These are phyloP conservation scores for Acanthamoeba castellanii DNA, from an alignment of 208 protist species.

Conservation along the genomic window DNA sequence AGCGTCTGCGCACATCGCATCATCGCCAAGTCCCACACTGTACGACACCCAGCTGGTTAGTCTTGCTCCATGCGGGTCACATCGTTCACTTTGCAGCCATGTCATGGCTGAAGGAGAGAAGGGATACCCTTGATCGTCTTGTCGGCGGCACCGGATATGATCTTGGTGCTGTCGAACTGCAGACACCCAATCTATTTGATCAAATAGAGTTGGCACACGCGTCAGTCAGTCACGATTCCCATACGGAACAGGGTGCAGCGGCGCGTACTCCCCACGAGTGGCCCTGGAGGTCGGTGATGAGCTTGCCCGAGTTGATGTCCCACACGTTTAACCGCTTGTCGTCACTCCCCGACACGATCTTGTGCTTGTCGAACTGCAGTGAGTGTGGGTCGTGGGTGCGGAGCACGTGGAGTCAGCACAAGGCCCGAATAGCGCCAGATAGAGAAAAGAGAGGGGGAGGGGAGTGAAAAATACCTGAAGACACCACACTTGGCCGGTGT, in stretches of 20 bases:
- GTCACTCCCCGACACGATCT: conserved; percentile 18
- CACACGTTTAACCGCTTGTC: conserved; percentile 20
- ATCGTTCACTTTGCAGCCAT: no score
- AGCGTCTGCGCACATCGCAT: conserved; percentile 1
- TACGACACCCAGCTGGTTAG: no score
- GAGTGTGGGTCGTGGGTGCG: neutral
- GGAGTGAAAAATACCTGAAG: neutral
- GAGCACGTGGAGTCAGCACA: neutral
- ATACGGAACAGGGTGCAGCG: neutral
- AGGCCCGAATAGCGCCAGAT: neutral
- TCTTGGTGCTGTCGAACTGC: conserved; percentile 10
- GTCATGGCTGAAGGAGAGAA: no score
- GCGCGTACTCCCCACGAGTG: conserved; percentile 28
- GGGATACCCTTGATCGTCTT: neutral
- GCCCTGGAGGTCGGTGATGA: conserved; percentile 16
- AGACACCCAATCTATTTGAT: conserved; percentile 1
- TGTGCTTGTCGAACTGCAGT: conserved; percentile 11
- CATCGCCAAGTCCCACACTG: conserved; percentile 25
- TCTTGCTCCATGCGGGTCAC: no score
- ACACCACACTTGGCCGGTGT: conserved; percentile 44
- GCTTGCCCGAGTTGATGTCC: conserved; percentile 8
- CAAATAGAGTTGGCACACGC: neutral
- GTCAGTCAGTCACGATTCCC: neutral
- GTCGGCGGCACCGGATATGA: conserved; percentile 13
- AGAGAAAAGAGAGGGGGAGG: neutral